phyloP scores from a whole-genome alignment of 345 rosid genomes.

The Arabidopsis arenosa region DNA sequence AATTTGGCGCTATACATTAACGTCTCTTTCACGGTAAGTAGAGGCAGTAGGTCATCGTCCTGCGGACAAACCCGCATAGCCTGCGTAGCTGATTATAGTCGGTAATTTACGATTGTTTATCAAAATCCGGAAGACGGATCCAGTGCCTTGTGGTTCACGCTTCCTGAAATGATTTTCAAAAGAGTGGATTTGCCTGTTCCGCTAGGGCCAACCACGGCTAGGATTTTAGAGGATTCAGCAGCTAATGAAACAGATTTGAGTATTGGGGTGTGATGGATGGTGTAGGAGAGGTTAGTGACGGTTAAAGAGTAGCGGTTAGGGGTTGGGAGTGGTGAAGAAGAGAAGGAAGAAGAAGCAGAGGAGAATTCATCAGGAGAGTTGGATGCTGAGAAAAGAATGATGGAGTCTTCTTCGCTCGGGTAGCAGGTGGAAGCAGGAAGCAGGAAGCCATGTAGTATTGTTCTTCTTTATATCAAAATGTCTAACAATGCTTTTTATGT shows the following conservation, averaged over 20 bases:
- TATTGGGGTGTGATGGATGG: constrained; percentile 45
- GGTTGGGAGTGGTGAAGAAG: constrained; percentile 53
- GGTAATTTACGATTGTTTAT: constrained; percentile 50
- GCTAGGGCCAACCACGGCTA: constrained; percentile 84
- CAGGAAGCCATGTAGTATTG: constrained; percentile 55
- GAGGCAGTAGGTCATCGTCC: constrained; percentile 79
- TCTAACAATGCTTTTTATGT: not conserved
- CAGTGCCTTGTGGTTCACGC: constrained; percentile 60
- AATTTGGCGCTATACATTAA: constrained; percentile 80
- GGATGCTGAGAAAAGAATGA: constrained; percentile 70
- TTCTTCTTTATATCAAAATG: constrained; percentile 17
- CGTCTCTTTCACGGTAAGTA: constrained; percentile 85
- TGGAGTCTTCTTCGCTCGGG: constrained; percentile 70
- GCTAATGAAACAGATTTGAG: constrained; percentile 72
- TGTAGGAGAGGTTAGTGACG: constrained; percentile 70
- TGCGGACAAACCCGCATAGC: constrained; percentile 86
- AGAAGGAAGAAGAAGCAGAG: constrained; percentile 67
- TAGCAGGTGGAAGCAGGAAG: constrained; percentile 59
- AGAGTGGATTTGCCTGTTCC: constrained; percentile 91
- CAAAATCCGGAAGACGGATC: constrained; percentile 52
- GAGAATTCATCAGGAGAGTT: constrained; percentile 66
- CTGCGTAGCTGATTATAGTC: constrained; percentile 60
- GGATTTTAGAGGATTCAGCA: constrained; percentile 67
- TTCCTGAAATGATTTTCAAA: constrained; percentile 70
- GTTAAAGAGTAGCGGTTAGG: constrained; percentile 43